Evolutionary conservation across 179 eudicot species (phyloP), one percentile per base, ranked within the genome.

Genomic region (Amaranthus tricolor): DNA sequence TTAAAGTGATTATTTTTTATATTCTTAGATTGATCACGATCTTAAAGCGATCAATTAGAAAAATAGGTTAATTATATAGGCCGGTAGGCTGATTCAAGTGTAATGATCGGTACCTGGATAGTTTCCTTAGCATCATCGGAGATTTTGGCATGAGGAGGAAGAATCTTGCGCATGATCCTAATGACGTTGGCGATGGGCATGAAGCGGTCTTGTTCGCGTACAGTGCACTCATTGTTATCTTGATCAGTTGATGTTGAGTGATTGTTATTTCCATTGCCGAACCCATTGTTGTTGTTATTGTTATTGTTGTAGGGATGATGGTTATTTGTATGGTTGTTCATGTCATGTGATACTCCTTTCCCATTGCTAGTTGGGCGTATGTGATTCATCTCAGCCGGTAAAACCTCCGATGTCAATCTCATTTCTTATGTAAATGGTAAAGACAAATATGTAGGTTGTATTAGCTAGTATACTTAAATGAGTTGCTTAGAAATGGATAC

Each of bases 121-220:
- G 89, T 86, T 52, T 86, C 89, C 62, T 86, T 86, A 4, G 89
- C 84, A 57, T 84, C 89, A 43, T 84, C 87, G 6, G 89, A 84
- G 57, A 86, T 84, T 81, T 86, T 84, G 68, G 84, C 87, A 67
- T 84, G 86, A 0, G 85, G 85, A 2, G 89, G 89, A 7, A 86
- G 87, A 21, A 81, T 84, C 64, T 84, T 86, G n/a, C 87, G 82
- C 89, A 86, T 86, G 69, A 86, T 86, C 24, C 89, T 73, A 43
- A 82, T 86, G 45, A 86, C 87, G 66, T 86, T 86, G 7, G 89
- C 87, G 0, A 86, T 86, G 16, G 89, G 89, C 85, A 86, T 84
- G 78, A 84, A 86, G 9, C 87, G 76, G 60, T 86, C 87, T 53
- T 86, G 89, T 74, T 86, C 89, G 21, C 89, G 63, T 2, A 85